Evolutionary conservation across 2,329 filamentous ascomycete genomes (phyloP).

Genomic region (Cryphonectria nitschkei): DNA sequence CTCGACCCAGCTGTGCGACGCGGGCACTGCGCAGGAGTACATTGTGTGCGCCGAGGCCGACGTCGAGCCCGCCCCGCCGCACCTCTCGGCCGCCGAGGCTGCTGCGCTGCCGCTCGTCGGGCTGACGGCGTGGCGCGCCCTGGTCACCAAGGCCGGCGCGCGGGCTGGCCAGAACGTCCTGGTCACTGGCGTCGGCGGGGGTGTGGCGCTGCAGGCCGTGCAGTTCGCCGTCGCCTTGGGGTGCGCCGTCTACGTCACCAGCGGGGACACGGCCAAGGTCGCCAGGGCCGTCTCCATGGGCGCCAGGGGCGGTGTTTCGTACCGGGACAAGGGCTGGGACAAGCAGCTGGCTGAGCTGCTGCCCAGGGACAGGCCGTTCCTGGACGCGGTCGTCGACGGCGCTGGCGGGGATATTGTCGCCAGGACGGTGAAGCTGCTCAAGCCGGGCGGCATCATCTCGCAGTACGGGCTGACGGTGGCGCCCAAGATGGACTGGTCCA

Average conservation of each 20-base stretch:
- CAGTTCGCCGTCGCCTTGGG: slow-evolving; percentile 78
- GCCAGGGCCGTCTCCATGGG: slow-evolving; percentile 72
- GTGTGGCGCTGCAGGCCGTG: slow-evolving; percentile 81
- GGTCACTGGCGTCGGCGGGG: slow-evolving; percentile 89
- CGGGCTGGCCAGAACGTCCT: slow-evolving; percentile 73
- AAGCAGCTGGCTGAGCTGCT: slow-evolving; percentile 69
- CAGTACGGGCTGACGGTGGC: slow-evolving; percentile 89
- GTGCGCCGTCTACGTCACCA: slow-evolving; percentile 80
- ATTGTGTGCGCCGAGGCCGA: slow-evolving; percentile 71
- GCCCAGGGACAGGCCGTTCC: slow-evolving; percentile 65
- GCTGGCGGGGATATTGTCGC: slow-evolving; percentile 84
- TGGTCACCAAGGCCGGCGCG: slow-evolving; percentile 73
- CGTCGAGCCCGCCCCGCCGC: slow-evolving; percentile 74
- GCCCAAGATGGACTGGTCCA: slow-evolving; percentile 85
- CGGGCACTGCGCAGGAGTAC: slow-evolving; percentile 77
- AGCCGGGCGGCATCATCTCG: slow-evolving; percentile 80
- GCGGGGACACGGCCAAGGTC: slow-evolving; percentile 75
- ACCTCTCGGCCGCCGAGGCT: slow-evolving; percentile 73
- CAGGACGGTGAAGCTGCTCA: slow-evolving; percentile 69
- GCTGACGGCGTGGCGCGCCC: slow-evolving; percentile 84
- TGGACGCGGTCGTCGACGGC: slow-evolving; percentile 89
- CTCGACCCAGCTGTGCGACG: slow-evolving; percentile 64
- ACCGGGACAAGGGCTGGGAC: slow-evolving; percentile 81
- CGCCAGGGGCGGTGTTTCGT: slow-evolving; percentile 79
- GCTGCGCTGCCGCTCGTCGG: slow-evolving; percentile 86